Percentiles rank a stretch among this genome's conserved stretches.
Conservation (phyloP, 2,329 filamentous ascomycete genomes). For the Aspergillus sergii region DNA sequence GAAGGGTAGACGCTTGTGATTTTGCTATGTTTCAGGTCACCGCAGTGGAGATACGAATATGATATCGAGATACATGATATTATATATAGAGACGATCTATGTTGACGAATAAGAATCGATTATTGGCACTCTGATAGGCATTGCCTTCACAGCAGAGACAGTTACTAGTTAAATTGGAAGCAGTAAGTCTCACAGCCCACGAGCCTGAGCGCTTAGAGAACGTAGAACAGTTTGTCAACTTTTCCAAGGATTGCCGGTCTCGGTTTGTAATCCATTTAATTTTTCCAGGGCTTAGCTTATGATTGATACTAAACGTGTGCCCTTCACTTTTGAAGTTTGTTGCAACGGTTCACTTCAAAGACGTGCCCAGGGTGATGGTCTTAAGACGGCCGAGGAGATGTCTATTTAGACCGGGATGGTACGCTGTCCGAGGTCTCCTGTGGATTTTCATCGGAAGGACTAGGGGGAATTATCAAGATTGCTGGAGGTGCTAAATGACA, state of each 20-base stretch:
- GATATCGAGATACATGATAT: neutral
- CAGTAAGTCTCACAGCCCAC: neutral
- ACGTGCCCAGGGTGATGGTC: neutral
- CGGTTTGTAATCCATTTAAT: neutral
- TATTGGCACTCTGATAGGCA: neutral
- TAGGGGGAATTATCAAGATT: neutral
- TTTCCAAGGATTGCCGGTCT: neutral
- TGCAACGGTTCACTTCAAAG: neutral
- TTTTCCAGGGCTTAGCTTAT: neutral
- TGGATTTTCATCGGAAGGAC: neutral
- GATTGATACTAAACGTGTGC: neutral
- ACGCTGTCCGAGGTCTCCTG: neutral
- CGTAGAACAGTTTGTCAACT: neutral
- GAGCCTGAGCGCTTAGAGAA: neutral
- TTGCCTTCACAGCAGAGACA: neutral
- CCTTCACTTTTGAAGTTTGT: neutral
- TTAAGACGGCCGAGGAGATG: neutral
- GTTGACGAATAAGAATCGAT: neutral
- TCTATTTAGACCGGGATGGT: neutral
- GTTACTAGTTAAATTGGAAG: neutral
- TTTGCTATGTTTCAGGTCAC: neutral
- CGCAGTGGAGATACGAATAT: neutral
- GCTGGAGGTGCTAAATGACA: neutral
- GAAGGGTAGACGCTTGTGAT: slow-evolving; percentile 24
- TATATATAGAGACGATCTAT: neutral